Evolutionary conservation across 257 asterid species (phyloP).

Genomic region (Oldenlandia corymbosa): DNA sequence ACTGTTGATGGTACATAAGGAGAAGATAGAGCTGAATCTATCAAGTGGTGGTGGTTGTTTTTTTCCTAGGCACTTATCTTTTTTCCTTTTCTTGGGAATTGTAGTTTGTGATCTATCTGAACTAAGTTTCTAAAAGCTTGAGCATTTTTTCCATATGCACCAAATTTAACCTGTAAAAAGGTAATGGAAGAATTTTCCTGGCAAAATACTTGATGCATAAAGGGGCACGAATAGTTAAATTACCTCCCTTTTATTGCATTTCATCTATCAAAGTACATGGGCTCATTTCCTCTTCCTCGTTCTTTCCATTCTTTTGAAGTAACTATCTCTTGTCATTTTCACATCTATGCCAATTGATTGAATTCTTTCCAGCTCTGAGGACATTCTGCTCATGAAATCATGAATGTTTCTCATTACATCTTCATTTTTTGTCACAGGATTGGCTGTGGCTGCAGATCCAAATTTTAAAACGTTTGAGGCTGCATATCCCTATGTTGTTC

Average conservation of each 20-base stretch:
- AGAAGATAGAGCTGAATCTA: no score
- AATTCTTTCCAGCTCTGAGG: neutral
- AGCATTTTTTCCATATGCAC: no score
- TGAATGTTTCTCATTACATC: constrained; percentile 8
- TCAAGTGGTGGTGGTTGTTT: no score
- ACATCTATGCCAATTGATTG: neutral
- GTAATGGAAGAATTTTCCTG: no score
- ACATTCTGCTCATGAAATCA: neutral
- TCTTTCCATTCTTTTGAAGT: neutral
- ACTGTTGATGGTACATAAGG: no score
- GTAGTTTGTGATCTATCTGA: no score
- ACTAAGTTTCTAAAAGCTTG: no score
- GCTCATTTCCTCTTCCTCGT: neutral
- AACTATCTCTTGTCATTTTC: neutral
- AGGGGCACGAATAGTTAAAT: neutral
- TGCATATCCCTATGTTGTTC: constrained; percentile 88
- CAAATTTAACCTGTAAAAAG: no score
- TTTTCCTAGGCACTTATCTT: no score
- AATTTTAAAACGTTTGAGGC: constrained; percentile 88
- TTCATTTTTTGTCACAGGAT: constrained; percentile 43
- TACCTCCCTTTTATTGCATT: no score
- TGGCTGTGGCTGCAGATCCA: constrained; percentile 95
- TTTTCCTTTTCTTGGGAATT: no score
- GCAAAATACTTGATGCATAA: neutral
- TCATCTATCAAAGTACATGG: no score